Percentiles rank a stretch among this genome's conserved stretches.
Conservation (phyloP, 345 rosid genomes). For the Draba incana region DNA sequence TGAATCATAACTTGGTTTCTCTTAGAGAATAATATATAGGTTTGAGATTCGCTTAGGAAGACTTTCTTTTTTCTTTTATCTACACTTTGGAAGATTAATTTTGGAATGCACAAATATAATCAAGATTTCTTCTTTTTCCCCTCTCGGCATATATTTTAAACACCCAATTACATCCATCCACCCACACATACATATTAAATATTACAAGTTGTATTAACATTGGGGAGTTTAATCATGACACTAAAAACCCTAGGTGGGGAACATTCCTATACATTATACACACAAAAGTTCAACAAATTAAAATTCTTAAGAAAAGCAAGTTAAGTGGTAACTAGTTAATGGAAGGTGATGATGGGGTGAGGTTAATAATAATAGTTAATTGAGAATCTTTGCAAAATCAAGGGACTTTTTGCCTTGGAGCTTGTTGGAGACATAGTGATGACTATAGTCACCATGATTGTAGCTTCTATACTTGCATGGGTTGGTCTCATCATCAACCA, state of each 20-base stretch:
- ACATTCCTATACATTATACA: conserved; percentile 33
- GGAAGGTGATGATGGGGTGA: conserved; percentile 12
- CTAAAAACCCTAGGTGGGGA: conserved; percentile 39
- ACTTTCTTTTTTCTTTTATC: background rate
- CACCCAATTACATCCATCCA: conserved; percentile 24
- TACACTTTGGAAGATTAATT: background rate
- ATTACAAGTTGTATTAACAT: conserved; percentile 40
- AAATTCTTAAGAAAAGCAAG: conserved; percentile 1
- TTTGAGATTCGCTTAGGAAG: background rate
- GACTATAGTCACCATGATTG: conserved; percentile 89
- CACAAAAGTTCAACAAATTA: conserved; percentile 31
- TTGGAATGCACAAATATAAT: background rate
- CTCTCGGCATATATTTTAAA: conserved; percentile 20
- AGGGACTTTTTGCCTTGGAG: conserved; percentile 86
- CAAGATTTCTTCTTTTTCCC: background rate
- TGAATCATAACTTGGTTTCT: background rate
- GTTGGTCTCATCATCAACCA: conserved; percentile 73
- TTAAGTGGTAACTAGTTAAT: conserved; percentile 36
- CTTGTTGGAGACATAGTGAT: conserved; percentile 82
- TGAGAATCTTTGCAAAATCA: conserved; percentile 76
- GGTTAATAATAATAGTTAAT: conserved; percentile 35
- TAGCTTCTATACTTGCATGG: conserved; percentile 86
- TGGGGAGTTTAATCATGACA: conserved; percentile 40
- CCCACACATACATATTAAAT: conserved; percentile 17
- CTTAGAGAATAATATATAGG: background rate